Percentiles rank a stretch among this genome's conserved stretches.
Evolutionary conservation across 768 basidiomycete genomes (phyloP).

Genomic region (Mycena amicta): DNA sequence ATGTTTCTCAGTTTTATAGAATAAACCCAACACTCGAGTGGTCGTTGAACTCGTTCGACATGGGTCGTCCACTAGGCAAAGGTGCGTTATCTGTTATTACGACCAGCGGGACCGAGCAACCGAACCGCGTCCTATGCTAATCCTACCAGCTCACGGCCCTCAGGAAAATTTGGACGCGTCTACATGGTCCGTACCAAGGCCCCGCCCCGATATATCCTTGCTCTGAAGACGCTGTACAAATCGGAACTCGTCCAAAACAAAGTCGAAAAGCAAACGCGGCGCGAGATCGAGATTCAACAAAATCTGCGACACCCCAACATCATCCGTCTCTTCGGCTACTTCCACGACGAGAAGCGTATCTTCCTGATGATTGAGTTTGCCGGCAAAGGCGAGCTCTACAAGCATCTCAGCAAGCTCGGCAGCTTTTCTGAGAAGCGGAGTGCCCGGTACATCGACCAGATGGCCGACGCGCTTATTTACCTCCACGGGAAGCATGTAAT

Average conservation of each 20-base stretch:
- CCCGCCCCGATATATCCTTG: slow-evolving; percentile 89
- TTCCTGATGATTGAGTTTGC: slow-evolving; percentile 85
- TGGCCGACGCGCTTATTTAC: slow-evolving; percentile 94
- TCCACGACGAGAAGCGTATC: slow-evolving; percentile 81
- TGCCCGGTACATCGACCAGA: slow-evolving; percentile 92
- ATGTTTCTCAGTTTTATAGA: slow-evolving; percentile 34
- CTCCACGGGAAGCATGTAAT: slow-evolving; percentile 96
- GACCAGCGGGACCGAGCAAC: too few relatives aligned
- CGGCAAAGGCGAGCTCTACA: slow-evolving; percentile 81
- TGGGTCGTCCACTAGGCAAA: slow-evolving; percentile 96
- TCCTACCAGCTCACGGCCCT: too few relatives aligned
- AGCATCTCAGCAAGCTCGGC: slow-evolving; percentile 69
- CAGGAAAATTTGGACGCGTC: slow-evolving; percentile 95
- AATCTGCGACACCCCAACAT: slow-evolving; percentile 95
- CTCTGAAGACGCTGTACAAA: slow-evolving; percentile 96
- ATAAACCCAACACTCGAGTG: slow-evolving; percentile 84
- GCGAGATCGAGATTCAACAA: slow-evolving; percentile 98
- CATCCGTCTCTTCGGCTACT: slow-evolving; percentile 82
- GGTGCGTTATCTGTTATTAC: slow-evolving; percentile 6
- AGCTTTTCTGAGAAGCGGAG: slow-evolving; percentile 76
- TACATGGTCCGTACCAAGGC: slow-evolving; percentile 96
- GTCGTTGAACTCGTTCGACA: slow-evolving; percentile 81
- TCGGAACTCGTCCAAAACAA: slow-evolving; percentile 88
- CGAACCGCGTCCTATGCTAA: too few relatives aligned
- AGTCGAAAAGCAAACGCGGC: slow-evolving; percentile 95